Conservation (phyloP, 805 yeast genomes). For the Cephaloascus fragrans region DNA sequence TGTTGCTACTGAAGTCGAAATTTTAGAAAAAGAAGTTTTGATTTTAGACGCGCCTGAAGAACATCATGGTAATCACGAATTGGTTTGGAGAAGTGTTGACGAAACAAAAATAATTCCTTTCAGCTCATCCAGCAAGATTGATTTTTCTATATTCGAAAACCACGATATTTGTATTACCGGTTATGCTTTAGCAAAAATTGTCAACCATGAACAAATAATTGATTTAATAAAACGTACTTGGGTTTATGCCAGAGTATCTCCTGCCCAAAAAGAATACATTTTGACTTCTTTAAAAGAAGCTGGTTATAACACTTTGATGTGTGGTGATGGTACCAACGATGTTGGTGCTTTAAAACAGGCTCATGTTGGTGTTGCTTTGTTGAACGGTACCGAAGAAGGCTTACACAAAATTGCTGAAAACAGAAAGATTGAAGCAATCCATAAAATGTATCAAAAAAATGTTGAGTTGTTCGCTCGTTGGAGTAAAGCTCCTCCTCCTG, state of each 20-base stretch:
- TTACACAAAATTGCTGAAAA: conserved; percentile 82
- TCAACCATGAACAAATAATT: conserved; percentile 58
- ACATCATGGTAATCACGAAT: conserved; percentile 46
- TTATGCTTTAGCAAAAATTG: conserved; percentile 64
- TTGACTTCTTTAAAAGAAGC: conserved; percentile 72
- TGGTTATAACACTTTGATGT: conserved; percentile 93
- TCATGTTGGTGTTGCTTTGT: conserved; percentile 93
- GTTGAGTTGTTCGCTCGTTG: conserved; percentile 68
- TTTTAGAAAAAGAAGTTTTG: conserved; percentile 74
- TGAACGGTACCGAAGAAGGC: conserved; percentile 94
- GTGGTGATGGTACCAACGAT: conserved; percentile 99
- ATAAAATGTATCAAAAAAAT: conserved; percentile 76
- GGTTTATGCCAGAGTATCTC: conserved; percentile 97
- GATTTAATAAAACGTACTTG: conserved; percentile 81
- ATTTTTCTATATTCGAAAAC: conserved; percentile 44
- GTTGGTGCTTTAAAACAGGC: conserved; percentile 99
- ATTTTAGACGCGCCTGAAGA: conserved; percentile 82
- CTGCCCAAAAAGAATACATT: conserved; percentile 88
- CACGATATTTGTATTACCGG: conserved; percentile 92
- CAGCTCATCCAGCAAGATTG: conserved; percentile 47
- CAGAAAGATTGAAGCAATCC: conserved; percentile 53
- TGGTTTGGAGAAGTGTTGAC: conserved; percentile 79
- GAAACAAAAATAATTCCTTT: conserved; percentile 67
- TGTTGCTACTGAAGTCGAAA: conserved; percentile 89
- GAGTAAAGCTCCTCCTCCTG: conserved; percentile 77